A percentile compares a stretch with the other conserved stretches of the same genome.
These are phyloP conservation scores for Nematodospora valgi DNA, from an alignment of 805 yeast genomes.

Conservation along the genomic window DNA sequence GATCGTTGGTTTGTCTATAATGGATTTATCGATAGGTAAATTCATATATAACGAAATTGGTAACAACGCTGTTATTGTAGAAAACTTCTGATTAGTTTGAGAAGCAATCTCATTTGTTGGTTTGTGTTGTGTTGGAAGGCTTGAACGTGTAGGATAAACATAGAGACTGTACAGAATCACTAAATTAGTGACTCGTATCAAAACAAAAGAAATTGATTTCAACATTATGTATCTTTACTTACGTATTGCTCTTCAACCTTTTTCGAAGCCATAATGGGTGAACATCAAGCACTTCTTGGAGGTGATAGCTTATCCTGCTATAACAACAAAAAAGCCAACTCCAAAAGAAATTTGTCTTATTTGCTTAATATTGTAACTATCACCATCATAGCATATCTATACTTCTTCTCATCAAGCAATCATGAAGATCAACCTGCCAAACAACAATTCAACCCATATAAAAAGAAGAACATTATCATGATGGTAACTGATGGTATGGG, in stretches of 20 bases:
- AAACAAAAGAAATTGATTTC: too few species aligned
- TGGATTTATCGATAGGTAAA: slow-evolving; percentile 58
- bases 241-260: too few species aligned
- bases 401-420: slow-evolving; percentile 4
- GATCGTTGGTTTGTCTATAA: slow-evolving; percentile 60
- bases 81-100: slow-evolving; percentile 9
- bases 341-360: slow-evolving; percentile 7
- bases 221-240: too few species aligned
- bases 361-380: slow-evolving; percentile 9
- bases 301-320: slow-evolving; percentile 8
- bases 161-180: too few species aligned
- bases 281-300: slow-evolving; percentile 11
- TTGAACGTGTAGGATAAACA: too few species aligned
- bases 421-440: background rate
- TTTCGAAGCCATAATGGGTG: slow-evolving; percentile 7
- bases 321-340: slow-evolving; percentile 2
- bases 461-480: slow-evolving; percentile 74
- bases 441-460: slow-evolving; percentile 12
- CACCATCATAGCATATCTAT: slow-evolving; percentile 8
- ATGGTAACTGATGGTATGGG: slow-evolving; percentile 97
- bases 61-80: slow-evolving; percentile 11
- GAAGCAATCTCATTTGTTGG: background rate
- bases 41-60: slow-evolving; percentile 13
- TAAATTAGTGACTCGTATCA: too few species aligned
- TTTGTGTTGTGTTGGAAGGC: too few species aligned